Evolutionary conservation across 2,329 filamentous ascomycete genomes (phyloP), one percentile per base, ranked within the genome.

Genomic region (Colletotrichum godetiae): DNA sequence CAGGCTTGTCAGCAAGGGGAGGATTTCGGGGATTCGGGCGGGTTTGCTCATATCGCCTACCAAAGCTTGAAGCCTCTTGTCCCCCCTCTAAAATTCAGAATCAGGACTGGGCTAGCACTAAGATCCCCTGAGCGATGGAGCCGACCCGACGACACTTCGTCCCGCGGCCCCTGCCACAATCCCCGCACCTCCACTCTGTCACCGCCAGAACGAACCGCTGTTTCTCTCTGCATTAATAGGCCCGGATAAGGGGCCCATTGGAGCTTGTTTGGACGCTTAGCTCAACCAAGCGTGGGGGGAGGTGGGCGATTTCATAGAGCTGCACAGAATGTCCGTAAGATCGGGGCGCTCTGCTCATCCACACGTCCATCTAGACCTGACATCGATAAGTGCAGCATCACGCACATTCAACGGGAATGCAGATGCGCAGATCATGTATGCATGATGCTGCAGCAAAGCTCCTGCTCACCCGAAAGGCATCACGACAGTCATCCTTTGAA

Each of bases 151-250:
- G 35, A 37, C 42, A 13, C 60, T 65, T 37, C 29, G 65, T 68
- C 58, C 69, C 52, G 65, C 58, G 37, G 49, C 57, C 42, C 58
- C 63, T 53, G 58, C 58, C 15, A 52, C 22, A 69, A 69, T 56
- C 71, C 71, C 71, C 71, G 67, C 71, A 73, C 60, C 53, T 52
- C 49, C 42, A 65, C 71, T 61, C 61, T 58, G 71, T 73, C 71
- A 73, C 71, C 71, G 67, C 71, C 71, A 73, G 71, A 73, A 73
- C 67, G 49, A 73, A 71, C 71, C 71, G 61, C 57, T 61, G 19
- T 64, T 66, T 61, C 60, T 49, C n/a, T 70, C 60, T 71, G 67
- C 71, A 62, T 57, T 71, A 61, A 71, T 66, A 73, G 67, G 71
- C 49, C 27, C 61, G 60, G 67, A 71, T 66, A 60, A 64, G 63